These are phyloP conservation scores for Cyberlindnera japonica DNA, from an alignment of 805 yeast species.

Conservation along the genomic window DNA sequence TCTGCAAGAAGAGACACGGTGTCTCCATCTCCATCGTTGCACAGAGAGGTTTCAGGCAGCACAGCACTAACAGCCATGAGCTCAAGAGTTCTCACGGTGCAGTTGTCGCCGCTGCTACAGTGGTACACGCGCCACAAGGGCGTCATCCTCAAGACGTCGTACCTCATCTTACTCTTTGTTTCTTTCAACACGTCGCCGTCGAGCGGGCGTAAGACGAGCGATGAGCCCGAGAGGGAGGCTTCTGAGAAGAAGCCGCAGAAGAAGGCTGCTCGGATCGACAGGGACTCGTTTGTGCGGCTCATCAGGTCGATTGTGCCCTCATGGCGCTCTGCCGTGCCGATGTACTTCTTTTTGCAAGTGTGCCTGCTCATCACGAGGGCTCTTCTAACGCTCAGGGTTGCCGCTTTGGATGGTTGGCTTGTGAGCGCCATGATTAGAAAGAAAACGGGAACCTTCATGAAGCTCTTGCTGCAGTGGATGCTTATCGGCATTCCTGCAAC, in stretches of 20 bases:
- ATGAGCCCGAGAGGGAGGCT: background rate
- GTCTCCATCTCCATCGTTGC: background rate
- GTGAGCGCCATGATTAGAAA: conserved; percentile 80
- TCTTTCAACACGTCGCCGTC: conserved; percentile 23
- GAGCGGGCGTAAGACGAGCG: conserved; percentile 1
- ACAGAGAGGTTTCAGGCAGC: too few species aligned
- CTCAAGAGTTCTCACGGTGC: background rate
- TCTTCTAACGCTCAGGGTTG: conserved; percentile 72
- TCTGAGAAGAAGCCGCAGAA: background rate
- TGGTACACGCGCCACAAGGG: conserved; percentile 28
- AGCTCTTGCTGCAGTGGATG: conserved; percentile 73
- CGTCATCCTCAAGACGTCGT: conserved; percentile 26
- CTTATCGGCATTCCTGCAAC: conserved; percentile 83
- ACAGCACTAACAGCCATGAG: background rate
- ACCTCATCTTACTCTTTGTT: conserved; percentile 23
- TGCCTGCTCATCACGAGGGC: conserved; percentile 65
- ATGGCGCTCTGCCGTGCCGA: conserved; percentile 24
- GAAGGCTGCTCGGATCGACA: conserved; percentile 9
- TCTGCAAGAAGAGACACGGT: background rate
- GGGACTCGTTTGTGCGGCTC: conserved; percentile 13
- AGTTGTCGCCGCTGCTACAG: conserved; percentile 12
- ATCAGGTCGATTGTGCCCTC: conserved; percentile 22
- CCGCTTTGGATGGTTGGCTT: conserved; percentile 78
- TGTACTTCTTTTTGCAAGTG: conserved; percentile 23
- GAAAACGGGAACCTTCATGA: conserved; percentile 58